phyloP scores from a whole-genome alignment of 1,139 yeast species.

The Candida smagusa region DNA sequence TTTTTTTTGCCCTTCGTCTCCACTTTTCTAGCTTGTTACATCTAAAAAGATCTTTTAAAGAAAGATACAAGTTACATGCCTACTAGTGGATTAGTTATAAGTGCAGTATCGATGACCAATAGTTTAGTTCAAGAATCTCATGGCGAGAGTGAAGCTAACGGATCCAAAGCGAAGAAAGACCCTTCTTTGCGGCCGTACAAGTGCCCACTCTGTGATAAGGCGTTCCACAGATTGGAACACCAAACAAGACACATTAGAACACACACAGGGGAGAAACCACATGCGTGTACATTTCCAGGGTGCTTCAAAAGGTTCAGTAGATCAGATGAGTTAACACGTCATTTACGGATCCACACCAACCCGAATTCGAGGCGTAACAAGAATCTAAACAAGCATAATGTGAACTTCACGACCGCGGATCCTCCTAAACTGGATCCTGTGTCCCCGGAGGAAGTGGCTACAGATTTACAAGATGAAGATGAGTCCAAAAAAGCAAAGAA shows the following conservation, averaged over 20 bases:
- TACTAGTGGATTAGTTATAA: too few species aligned
- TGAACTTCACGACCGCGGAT: slow-evolving; percentile 8
- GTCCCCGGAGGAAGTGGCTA: too few species aligned
- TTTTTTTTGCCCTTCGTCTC: too few species aligned
- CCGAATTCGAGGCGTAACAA: slow-evolving; percentile 61
- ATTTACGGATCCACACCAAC: slow-evolving; percentile 60
- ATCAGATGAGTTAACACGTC: slow-evolving; percentile 68
- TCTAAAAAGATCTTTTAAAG: too few species aligned
- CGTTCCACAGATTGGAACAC: slow-evolving; percentile 63
- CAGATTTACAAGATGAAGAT: neutral
- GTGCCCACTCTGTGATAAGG: slow-evolving; percentile 59
- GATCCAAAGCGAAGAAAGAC: slow-evolving; percentile 15
- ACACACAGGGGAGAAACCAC: slow-evolving; percentile 75
- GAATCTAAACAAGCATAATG: slow-evolving; percentile 18
- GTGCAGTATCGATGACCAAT: too few species aligned
- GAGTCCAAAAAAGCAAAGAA: slow-evolving; percentile 1
- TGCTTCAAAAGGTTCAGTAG: slow-evolving; percentile 67
- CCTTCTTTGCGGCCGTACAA: slow-evolving; percentile 44
- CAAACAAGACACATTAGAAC: slow-evolving; percentile 71
- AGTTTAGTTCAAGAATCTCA: too few species aligned
- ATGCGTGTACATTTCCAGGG: slow-evolving; percentile 64
- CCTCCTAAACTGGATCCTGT: too few species aligned
- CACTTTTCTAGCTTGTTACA: too few species aligned
- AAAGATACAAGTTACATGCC: too few species aligned
- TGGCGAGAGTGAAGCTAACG: neutral